Conservation (phyloP, 768 basidiomycete genomes). For the Auricularia sp. region DNA sequence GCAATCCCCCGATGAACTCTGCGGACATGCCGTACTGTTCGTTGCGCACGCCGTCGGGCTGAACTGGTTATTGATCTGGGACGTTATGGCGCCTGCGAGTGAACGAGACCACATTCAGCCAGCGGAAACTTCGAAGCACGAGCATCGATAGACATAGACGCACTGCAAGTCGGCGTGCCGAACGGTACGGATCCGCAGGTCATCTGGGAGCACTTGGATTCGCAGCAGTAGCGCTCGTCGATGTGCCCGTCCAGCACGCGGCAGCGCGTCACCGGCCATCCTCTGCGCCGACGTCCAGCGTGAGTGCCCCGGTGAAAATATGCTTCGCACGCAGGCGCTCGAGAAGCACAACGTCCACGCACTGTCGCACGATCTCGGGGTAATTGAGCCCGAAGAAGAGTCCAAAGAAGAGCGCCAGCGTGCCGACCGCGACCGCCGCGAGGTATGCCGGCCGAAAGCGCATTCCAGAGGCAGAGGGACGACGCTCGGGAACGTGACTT, state of each 20-base stretch:
- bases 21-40: background rate
- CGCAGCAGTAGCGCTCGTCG: background rate
- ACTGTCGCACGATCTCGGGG: constrained; percentile 1
- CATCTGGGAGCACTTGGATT: background rate
- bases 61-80: background rate
- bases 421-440: background rate
- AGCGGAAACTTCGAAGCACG: background rate
- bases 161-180: background rate
- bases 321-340: background rate
- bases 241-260: background rate
- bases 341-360: background rate
- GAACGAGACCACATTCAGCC: background rate
- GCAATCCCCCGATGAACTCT: background rate
- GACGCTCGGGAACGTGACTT: background rate
- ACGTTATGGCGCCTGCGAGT: background rate
- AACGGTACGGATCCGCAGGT: background rate
- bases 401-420: background rate
- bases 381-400: constrained; percentile 1
- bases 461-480: background rate
- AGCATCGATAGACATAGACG: background rate
- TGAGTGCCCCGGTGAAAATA: background rate
- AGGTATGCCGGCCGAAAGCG: background rate
- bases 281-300: background rate
- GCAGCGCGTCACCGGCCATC: background rate
- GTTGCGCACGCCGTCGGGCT: background rate